Base-by-base conservation (phyloP, 805 yeast genomes). In the Yarrowia alimentaria region DNA sequence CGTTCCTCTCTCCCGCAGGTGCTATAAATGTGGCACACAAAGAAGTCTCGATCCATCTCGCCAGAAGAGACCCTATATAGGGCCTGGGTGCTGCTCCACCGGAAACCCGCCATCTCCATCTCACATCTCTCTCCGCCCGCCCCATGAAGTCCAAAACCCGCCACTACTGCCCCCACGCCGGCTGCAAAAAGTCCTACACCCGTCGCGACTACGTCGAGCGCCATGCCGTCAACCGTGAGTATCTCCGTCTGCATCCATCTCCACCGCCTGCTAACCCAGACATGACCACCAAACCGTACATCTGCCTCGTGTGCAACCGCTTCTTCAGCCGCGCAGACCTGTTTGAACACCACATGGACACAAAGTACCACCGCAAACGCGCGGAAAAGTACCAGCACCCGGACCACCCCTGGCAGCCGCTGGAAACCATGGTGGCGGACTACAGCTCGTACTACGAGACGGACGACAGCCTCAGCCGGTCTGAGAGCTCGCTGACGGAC, bases 181-280 rank as follows among this genome's bases (percentile, higher is more conserved):
- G 68, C 14, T 65, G 69, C 54, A 58, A 53, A 29, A 65, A 65
- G 54, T 60, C 60, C 45, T 65, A 65, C 55, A 64, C 64, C 47
- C 61, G 69, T 9, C 54, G 67, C 4, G 69, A 65, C 53, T 65
- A 65, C 38, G 56, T 65, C 22, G 68, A 65, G 50, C 54, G 69
- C 7, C 70, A 66, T 51, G 62, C 68, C 17, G 64, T 64, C n/a
- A 66, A 66, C 10, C 42, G 42, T 35, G 42, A 35, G 42, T 35
- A 35, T 20, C n/a, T 14, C 12, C 17, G 8, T 12, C 25, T 5
- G 10, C 16, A n/a, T 11, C 6, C n/a, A 14, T 25, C 29, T 14
- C 9, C 24, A 9, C 8, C 9, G 8, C 42, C 29, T 4, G 3
- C 29, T 22, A 22, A 35, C 29, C 20, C 21, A 35, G 42, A 35